phyloP scores from a whole-genome alignment of 1,284 basidiomycete genomes.

The Stereum hirsutum region DNA sequence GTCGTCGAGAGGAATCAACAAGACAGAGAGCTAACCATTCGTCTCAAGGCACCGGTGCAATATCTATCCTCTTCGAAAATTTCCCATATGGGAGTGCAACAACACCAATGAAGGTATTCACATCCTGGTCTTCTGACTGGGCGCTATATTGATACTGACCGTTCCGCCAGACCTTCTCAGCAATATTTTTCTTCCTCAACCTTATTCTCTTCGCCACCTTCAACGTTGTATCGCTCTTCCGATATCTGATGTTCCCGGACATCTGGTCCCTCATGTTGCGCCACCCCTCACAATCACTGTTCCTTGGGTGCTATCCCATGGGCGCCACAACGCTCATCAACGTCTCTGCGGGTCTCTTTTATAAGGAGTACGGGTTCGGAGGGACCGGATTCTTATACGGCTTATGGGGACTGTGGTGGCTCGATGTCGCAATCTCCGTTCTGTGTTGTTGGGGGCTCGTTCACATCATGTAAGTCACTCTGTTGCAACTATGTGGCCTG shows the following conservation, averaged over 20 bases:
- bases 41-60: conserved; percentile 42
- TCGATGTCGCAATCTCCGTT: conserved; percentile 49
- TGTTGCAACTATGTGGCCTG: background rate
- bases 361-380: conserved; percentile 35
- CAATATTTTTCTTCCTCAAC: conserved; percentile 62
- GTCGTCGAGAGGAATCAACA: background rate
- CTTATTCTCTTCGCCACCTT: conserved; percentile 55
- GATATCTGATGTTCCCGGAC: conserved; percentile 49
- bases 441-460: conserved; percentile 55
- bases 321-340: conserved; percentile 59
- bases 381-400: conserved; percentile 47
- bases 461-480: conserved; percentile 48
- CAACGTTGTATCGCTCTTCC: conserved; percentile 30
- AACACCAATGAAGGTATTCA: conserved; percentile 27
- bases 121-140: no score
- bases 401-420: conserved; percentile 71
- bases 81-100: conserved; percentile 43
- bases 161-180: no score
- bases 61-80: conserved; percentile 40
- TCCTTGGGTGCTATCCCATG: conserved; percentile 65
- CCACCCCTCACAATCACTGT: conserved; percentile 61
- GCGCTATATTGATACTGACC: no score
- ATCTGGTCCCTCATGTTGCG: conserved; percentile 46
- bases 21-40: background rate
- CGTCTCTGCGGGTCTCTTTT: conserved; percentile 32